Percentiles rank a stretch among this genome's conserved stretches.
These are phyloP conservation scores for Fusarium verrucosum DNA, from an alignment of 2,329 filamentous ascomycete genomes.

Conservation along the genomic window DNA sequence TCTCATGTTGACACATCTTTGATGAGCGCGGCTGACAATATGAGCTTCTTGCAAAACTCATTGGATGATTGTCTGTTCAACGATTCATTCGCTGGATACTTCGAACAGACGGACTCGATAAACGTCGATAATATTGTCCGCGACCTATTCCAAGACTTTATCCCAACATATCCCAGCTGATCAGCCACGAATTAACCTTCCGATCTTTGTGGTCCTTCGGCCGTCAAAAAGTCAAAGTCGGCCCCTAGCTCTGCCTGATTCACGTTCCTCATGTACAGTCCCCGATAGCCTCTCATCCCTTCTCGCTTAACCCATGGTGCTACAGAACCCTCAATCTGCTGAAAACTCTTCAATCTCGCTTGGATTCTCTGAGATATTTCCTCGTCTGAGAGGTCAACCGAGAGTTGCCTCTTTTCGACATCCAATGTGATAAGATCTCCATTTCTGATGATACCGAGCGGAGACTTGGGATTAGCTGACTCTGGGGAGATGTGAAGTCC, in stretches of 20 bases:
- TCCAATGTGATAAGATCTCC: conserved; percentile 85
- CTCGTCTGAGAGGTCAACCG: conserved; percentile 70
- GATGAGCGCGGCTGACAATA: background rate
- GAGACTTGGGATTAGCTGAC: conserved; percentile 77
- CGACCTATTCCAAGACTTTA: conserved; percentile 51
- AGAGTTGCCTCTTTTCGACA: conserved; percentile 70
- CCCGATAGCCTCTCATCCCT: conserved; percentile 62
- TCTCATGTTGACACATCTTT: background rate
- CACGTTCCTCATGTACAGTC: conserved; percentile 66
- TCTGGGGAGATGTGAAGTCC: conserved; percentile 89
- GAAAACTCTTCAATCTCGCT: conserved; percentile 63
- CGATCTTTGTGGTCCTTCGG: conserved; percentile 46
- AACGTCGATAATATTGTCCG: conserved; percentile 49
- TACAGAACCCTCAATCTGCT: conserved; percentile 40
- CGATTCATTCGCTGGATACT: conserved; percentile 44
- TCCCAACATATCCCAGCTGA: conserved; percentile 41
- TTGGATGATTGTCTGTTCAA: conserved; percentile 42
- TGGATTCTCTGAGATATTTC: conserved; percentile 71
- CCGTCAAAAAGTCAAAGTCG: conserved; percentile 70
- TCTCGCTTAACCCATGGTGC: conserved; percentile 8
- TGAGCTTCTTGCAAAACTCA: conserved; percentile 27
- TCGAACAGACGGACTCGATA: conserved; percentile 42
- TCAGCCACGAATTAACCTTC: background rate
- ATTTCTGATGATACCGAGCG: conserved; percentile 78
- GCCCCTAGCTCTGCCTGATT: conserved; percentile 68